These are phyloP conservation scores for Mimosa pudica DNA, from an alignment of 306 rosid genomes.

Conservation along the genomic window DNA sequence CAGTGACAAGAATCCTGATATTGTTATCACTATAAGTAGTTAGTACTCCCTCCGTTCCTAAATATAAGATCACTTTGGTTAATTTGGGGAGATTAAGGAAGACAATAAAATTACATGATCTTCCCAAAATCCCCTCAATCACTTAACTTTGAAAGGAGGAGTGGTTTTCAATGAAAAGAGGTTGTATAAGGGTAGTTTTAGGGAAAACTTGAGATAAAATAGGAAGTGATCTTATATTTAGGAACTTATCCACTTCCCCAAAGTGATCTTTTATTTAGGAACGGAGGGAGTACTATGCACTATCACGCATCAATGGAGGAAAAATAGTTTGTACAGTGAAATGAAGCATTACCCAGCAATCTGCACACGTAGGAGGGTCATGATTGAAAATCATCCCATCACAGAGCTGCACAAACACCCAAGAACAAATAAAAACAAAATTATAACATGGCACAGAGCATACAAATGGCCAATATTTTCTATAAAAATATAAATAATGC, in stretches of 20 bases:
- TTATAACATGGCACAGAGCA: slow-evolving; percentile 29
- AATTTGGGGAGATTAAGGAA: too few species aligned
- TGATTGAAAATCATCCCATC: slow-evolving; percentile 92
- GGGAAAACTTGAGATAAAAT: too few species aligned
- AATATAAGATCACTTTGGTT: too few species aligned
- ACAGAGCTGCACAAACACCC: slow-evolving; percentile 73
- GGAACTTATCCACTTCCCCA: too few species aligned
- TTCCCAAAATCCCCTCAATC: too few species aligned
- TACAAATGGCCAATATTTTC: slow-evolving; percentile 20
- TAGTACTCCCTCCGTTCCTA: too few species aligned
- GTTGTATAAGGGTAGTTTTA: too few species aligned
- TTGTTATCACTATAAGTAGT: slow-evolving; percentile 2
- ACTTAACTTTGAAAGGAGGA: too few species aligned
- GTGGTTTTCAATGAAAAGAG: too few species aligned
- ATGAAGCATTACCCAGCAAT: slow-evolving; percentile 73
- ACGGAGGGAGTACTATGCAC: slow-evolving; percentile 3
- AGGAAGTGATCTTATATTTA: too few species aligned
- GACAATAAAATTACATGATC: too few species aligned
- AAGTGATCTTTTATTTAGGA: too few species aligned
- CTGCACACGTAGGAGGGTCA: slow-evolving; percentile 78
- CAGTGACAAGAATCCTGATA: slow-evolving; percentile 17
- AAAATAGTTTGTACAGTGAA: slow-evolving; percentile 33
- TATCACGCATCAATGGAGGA: slow-evolving; percentile 16
- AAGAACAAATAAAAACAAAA: slow-evolving; percentile 38
- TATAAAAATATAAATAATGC: not conserved